phyloP scores from a whole-genome alignment of 2,329 filamentous ascomycete genomes.

The Curvularia hawaiiensis region DNA sequence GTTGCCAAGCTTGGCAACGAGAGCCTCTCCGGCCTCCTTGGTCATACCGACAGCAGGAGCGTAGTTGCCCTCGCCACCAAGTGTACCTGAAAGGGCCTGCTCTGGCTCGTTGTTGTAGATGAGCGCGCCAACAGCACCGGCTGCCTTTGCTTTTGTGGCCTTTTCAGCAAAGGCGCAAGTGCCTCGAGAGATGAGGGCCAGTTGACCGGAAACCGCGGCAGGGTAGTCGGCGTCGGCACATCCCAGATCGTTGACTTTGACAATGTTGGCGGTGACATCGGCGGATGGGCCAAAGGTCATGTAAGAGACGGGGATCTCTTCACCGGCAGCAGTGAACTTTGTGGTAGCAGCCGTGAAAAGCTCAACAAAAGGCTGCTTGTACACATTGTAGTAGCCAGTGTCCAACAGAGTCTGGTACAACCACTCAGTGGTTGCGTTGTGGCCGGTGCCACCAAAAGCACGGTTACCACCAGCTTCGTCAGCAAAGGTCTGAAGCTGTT shows the following conservation, averaged over 20 bases:
- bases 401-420: constrained; percentile 38
- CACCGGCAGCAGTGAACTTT: constrained; percentile 31
- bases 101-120: constrained; percentile 71
- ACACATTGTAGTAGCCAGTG: constrained; percentile 42
- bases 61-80: constrained; percentile 62
- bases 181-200: constrained; percentile 72
- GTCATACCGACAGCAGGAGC: constrained; percentile 71
- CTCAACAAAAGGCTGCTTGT: constrained; percentile 44
- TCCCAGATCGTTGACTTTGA: constrained; percentile 67
- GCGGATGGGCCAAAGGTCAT: constrained; percentile 68
- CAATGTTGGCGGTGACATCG: constrained; percentile 61
- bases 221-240: constrained; percentile 68
- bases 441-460: constrained; percentile 43
- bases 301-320: constrained; percentile 32
- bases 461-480: constrained; percentile 43
- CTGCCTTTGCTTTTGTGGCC: constrained; percentile 67
- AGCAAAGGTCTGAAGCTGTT: constrained; percentile 41
- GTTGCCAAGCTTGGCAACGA: constrained; percentile 61
- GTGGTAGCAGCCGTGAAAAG: constrained; percentile 41
- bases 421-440: constrained; percentile 43
- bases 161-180: constrained; percentile 72
- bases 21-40: constrained; percentile 61
- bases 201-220: constrained; percentile 60
- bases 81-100: constrained; percentile 67
- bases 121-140: constrained; percentile 70